Base-by-base conservation (phyloP, 1,284 basidiomycete species). In the Sporisorium sorghi region DNA sequence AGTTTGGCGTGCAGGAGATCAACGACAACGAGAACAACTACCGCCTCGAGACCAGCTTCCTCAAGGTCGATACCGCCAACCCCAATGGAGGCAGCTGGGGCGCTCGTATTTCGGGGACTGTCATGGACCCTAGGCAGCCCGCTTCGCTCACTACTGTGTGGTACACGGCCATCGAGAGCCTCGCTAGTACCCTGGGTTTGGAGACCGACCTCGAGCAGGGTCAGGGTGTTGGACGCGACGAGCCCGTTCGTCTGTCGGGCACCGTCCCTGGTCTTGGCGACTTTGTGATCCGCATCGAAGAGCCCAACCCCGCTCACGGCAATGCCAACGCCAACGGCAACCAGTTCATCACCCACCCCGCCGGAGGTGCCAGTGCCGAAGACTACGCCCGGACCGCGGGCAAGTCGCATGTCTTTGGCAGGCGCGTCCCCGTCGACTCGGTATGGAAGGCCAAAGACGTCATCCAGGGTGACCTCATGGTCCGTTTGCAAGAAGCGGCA, bases 401-500 rank as follows among this genome's bases (percentile, higher is more conserved):
- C 17, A 93, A 89, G 81, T 91, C 92, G 0, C 90, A 92, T 60
- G 92, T 89, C 80, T 76, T 89, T 1, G 93, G 93, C 5, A 86
- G 89, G 35, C 88, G 88, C 6, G 86, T 91, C 6, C 87, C 89
- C 5, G 82, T 88, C 8, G 91, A 90, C 5, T 87, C 89, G 19
- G 86, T 93, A 9, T 97, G 94, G 94, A 88, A 90, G 85, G 93
- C 92, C 2, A 91, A 92, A 92, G 93, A 93, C 32, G 73, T 88
- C 46, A 88, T 97, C 43, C 78, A 91, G 59, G 88, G 89, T 70
- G 87, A 89, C 35, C 86, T 95, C 43, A 85, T 90, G 44, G 86
- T 87, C 32, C 86, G 88, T 50, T 90, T 91, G 0, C 87, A 89
- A 24, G 87, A 88, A 17, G 82, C 89, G 43, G 84, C 90, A 39